Evolutionary conservation across 345 rosid genomes (phyloP).

Genomic region (Pseudoturritis turrita): DNA sequence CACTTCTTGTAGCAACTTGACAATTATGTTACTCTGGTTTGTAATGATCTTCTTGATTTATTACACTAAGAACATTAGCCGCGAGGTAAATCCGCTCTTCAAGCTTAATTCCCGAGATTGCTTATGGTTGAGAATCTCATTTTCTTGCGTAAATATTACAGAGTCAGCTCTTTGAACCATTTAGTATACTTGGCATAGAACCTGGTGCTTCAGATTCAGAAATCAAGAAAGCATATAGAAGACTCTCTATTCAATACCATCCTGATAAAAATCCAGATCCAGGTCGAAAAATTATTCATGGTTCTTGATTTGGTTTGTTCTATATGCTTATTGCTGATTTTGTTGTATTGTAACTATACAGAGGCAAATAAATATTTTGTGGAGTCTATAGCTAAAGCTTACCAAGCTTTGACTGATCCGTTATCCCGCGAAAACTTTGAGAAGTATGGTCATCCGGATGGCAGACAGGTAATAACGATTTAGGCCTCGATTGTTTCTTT

Average conservation of each 20-base stretch:
- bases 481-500: background rate
- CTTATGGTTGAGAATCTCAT: background rate
- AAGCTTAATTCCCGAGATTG: background rate
- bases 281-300: constrained; percentile 40
- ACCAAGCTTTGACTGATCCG: constrained; percentile 94
- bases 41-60: constrained; percentile 73
- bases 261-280: constrained; percentile 99
- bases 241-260: constrained; percentile 87
- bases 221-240: constrained; percentile 88
- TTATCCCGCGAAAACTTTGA: constrained; percentile 93
- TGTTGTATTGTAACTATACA: constrained; percentile 25
- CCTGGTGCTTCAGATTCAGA: constrained; percentile 79
- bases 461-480: constrained; percentile 63
- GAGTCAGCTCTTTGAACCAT: constrained; percentile 91
- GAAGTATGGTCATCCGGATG: constrained; percentile 99
- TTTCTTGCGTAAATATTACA: constrained; percentile 23
- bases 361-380: constrained; percentile 85
- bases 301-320: background rate
- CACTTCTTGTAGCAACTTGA: constrained; percentile 82
- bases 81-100: constrained; percentile 49
- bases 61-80: constrained; percentile 79
- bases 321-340: background rate
- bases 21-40: constrained; percentile 70
- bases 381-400: constrained; percentile 93
- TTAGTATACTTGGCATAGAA: constrained; percentile 71